A percentile compares a stretch with the other conserved stretches of the same genome.
Evolutionary conservation across 2,329 filamentous ascomycete species (phyloP).

Genomic region (Diaporthe sp.): DNA sequence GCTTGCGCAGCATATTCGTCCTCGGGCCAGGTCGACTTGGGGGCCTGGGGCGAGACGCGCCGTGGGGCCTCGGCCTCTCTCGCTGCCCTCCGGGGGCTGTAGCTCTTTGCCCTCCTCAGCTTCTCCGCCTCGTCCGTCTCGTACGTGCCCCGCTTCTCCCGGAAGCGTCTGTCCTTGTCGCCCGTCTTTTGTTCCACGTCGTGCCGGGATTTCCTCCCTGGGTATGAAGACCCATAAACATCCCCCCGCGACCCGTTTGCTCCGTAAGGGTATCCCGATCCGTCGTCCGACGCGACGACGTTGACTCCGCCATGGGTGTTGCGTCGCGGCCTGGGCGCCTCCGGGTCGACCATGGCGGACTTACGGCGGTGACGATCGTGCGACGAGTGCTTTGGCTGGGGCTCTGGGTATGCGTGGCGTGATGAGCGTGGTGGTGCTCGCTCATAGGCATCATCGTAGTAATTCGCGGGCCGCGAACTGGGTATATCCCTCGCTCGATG

Average conservation of each 20-base stretch:
- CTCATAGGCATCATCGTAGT: slow-evolving; percentile 36
- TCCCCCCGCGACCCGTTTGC: slow-evolving; percentile 5
- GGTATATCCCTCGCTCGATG: slow-evolving; percentile 38
- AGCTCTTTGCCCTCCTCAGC: slow-evolving; percentile 38
- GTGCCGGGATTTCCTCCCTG: slow-evolving; percentile 32
- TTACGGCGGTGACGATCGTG: slow-evolving; percentile 39
- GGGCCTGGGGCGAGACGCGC: slow-evolving; percentile 24
- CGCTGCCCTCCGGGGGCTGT: slow-evolving; percentile 36
- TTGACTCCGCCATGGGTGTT: slow-evolving; percentile 15
- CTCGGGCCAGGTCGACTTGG: slow-evolving; percentile 32
- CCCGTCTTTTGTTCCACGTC: slow-evolving; percentile 36
- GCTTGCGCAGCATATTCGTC: slow-evolving; percentile 23
- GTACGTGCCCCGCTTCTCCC: slow-evolving; percentile 35
- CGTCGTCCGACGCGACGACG: slow-evolving; percentile 39
- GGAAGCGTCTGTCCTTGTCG: slow-evolving; percentile 32
- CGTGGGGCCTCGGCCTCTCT: slow-evolving; percentile 33
- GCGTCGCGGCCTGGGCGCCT: slow-evolving; percentile 17
- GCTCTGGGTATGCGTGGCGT: slow-evolving; percentile 15
- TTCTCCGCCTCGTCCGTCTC: slow-evolving; percentile 37
- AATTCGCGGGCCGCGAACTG: slow-evolving; percentile 31
- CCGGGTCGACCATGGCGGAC: slow-evolving; percentile 29
- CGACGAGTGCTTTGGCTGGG: neutral
- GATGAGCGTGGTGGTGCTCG: slow-evolving; percentile 33
- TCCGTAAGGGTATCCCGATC: neutral
- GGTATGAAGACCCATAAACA: slow-evolving; percentile 16